Evolutionary conservation across 768 basidiomycete genomes (phyloP).

Genomic region (Podaxis carcinomalis): DNA sequence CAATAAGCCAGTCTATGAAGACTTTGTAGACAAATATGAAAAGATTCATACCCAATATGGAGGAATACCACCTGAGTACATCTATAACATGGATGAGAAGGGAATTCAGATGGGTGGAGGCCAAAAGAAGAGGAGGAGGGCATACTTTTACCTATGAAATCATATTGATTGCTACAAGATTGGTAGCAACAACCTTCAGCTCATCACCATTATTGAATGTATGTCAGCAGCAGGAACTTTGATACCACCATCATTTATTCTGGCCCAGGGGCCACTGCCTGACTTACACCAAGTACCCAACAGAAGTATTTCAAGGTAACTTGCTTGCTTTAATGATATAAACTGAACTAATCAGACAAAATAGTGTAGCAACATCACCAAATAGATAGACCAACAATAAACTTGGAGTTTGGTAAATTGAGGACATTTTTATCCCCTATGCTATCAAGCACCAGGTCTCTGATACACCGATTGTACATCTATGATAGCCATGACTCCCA

Average conservation of each 20-base stretch:
- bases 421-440: slow-evolving; percentile 17
- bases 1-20: not conserved
- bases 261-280: slow-evolving; percentile 16
- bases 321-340: not conserved
- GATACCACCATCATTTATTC: slow-evolving; percentile 24
- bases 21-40: not conserved
- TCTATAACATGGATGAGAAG: slow-evolving; percentile 35
- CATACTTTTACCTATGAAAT: slow-evolving; percentile 13
- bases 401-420: slow-evolving; percentile 17
- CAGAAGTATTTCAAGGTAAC: not conserved
- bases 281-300: slow-evolving; percentile 2
- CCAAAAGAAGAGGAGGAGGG: slow-evolving; percentile 10
- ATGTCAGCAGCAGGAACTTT: slow-evolving; percentile 28
- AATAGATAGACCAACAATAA: slow-evolving; percentile 24
- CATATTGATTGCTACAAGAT: slow-evolving; percentile 17
- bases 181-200: slow-evolving; percentile 31
- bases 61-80: slow-evolving; percentile 24
- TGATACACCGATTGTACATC: slow-evolving; percentile 12
- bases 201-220: slow-evolving; percentile 37
- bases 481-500: slow-evolving; percentile 25
- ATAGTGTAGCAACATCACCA: slow-evolving; percentile 18
- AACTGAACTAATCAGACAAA: not conserved
- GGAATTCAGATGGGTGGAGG: slow-evolving; percentile 29
- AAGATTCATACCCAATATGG: not conserved
- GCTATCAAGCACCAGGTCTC: slow-evolving; percentile 1